Percentiles rank a stretch among this genome's conserved stretches.
phyloP scores from a whole-genome alignment of 2,329 filamentous ascomycete genomes.

The Cladosporium phlei region DNA sequence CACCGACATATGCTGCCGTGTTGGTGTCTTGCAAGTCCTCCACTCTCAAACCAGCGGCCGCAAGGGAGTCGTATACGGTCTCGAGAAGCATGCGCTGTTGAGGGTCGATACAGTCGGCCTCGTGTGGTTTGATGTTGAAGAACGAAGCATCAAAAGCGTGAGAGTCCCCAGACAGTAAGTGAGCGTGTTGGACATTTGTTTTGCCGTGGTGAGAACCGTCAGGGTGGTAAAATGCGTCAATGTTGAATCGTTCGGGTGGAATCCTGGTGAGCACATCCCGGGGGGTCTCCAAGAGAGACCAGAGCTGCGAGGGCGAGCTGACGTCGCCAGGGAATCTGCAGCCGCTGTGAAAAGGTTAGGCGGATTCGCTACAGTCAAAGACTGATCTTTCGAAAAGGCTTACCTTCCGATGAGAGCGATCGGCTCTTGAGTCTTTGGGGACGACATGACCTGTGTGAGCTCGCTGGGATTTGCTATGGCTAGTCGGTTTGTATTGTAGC shows the following conservation, averaged over 20 bases:
- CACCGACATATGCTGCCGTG: slow-evolving; percentile 23
- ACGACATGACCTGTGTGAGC: no score
- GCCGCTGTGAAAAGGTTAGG: no score
- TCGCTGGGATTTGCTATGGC: no score
- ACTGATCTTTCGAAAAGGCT: no score
- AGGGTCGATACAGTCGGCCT: slow-evolving; percentile 25
- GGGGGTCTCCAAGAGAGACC: no score
- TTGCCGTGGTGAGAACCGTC: slow-evolving; percentile 9
- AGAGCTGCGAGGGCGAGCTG: no score
- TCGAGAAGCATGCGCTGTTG: slow-evolving; percentile 26
- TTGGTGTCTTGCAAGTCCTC: slow-evolving; percentile 7
- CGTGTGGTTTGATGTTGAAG: slow-evolving; percentile 21
- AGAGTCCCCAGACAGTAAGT: slow-evolving; percentile 23
- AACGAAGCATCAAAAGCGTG: slow-evolving; percentile 23
- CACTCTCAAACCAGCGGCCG: slow-evolving; percentile 9
- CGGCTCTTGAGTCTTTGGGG: no score
- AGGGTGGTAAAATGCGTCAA: slow-evolving; percentile 22
- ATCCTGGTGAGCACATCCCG: slow-evolving; percentile 17
- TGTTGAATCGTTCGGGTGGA: slow-evolving; percentile 20
- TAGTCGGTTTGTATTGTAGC: no score
- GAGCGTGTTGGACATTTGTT: neutral
- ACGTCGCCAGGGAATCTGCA: no score
- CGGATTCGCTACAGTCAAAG: no score
- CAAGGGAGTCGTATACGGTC: slow-evolving; percentile 20
- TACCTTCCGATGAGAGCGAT: no score